phyloP scores from a whole-genome alignment of 768 basidiomycete species.

The Leccinellum albellum region DNA sequence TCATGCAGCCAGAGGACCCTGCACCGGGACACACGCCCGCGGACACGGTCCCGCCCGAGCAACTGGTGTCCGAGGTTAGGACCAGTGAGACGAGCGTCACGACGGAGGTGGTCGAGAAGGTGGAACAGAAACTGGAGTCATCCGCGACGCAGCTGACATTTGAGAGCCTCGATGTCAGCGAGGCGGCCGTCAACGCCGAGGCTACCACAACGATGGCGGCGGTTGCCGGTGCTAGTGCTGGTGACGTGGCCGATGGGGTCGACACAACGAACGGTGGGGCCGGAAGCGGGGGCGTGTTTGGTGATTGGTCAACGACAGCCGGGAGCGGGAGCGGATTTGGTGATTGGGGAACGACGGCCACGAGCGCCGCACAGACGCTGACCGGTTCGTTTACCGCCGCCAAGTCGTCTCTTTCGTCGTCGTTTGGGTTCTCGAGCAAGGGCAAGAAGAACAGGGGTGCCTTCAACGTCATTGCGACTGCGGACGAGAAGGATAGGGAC shows the following conservation, averaged over 20 bases:
- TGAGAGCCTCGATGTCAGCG: background rate
- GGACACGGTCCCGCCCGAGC: conserved; percentile 24
- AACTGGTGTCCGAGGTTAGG: background rate
- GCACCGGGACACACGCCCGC: conserved; percentile 25
- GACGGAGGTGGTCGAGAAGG: conserved; percentile 22
- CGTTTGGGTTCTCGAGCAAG: conserved; percentile 3
- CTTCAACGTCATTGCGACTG: too few relatives aligned
- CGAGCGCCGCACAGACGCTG: background rate
- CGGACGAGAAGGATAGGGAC: background rate
- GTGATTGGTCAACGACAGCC: background rate
- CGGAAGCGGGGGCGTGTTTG: background rate
- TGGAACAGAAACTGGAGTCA: conserved; percentile 8
- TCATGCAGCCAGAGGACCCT: background rate
- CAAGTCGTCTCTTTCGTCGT: background rate
- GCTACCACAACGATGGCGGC: background rate
- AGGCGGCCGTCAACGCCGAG: background rate
- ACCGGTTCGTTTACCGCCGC: background rate
- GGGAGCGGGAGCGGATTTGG: background rate
- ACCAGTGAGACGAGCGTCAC: background rate
- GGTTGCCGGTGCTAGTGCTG: background rate
- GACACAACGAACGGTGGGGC: background rate
- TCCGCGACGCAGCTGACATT: conserved; percentile 5
- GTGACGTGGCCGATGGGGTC: background rate
- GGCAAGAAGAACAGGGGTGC: background rate
- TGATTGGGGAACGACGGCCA: background rate